phyloP scores from a whole-genome alignment of 306 rosid genomes.

The Dalbergia oliveri region DNA sequence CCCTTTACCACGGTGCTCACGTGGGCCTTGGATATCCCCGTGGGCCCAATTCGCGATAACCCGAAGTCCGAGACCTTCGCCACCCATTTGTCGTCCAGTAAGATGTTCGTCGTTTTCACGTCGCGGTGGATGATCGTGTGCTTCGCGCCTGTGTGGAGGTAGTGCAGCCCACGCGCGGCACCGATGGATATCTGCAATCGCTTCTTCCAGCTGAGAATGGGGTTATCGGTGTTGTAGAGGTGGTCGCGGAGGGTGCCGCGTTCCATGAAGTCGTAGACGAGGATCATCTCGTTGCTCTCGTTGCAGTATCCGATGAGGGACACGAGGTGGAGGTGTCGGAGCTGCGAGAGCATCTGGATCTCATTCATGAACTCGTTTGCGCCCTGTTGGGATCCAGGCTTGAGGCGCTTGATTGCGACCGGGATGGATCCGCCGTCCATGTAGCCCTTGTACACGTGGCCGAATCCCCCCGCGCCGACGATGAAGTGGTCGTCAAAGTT shows the following conservation, averaged over 20 bases:
- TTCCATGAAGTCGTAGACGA: conserved; percentile 61
- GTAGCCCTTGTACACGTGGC: conserved; percentile 68
- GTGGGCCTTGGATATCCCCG: conserved; percentile 39
- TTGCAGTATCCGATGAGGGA: conserved; percentile 57
- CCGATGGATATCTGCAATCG: conserved; percentile 58
- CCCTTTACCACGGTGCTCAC: conserved; percentile 57
- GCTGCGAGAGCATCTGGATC: conserved; percentile 58
- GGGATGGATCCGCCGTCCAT: conserved; percentile 44
- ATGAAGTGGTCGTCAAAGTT: conserved; percentile 55
- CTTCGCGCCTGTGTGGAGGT: conserved; percentile 60
- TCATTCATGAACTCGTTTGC: conserved; percentile 57
- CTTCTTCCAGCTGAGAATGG: conserved; percentile 53
- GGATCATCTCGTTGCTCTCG: conserved; percentile 56
- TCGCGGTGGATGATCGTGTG: conserved; percentile 68
- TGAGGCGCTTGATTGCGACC: conserved; percentile 56
- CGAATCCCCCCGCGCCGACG: conserved; percentile 60
- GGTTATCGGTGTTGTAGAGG: conserved; percentile 51
- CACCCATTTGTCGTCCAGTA: conserved; percentile 57
- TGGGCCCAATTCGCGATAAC: conserved; percentile 58
- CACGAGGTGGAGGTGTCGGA: conserved; percentile 56
- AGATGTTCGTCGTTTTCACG: conserved; percentile 65
- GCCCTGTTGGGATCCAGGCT: conserved; percentile 60
- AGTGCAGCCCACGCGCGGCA: conserved; percentile 64
- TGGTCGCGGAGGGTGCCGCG: conserved; percentile 67
- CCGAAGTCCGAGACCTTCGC: conserved; percentile 72